phyloP scores from a whole-genome alignment of 1,284 basidiomycete genomes.

The Microbotryum violaceum region DNA sequence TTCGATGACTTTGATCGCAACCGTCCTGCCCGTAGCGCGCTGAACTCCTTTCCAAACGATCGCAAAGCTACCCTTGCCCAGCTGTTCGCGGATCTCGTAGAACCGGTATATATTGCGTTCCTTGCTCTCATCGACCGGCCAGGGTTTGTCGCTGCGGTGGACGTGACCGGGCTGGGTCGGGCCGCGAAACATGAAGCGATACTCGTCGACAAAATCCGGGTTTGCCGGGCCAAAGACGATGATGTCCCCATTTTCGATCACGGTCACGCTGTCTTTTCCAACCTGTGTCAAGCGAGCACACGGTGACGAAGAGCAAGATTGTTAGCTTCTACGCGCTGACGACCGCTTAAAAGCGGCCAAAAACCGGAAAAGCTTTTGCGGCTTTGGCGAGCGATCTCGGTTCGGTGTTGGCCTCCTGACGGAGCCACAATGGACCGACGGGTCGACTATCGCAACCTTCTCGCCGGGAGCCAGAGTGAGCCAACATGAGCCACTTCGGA shows the following conservation, averaged over 20 bases:
- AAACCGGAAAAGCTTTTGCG: neutral
- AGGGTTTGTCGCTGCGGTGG: constrained; percentile 1
- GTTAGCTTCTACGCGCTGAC: neutral
- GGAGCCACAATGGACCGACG: neutral
- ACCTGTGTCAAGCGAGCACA: constrained; percentile 11
- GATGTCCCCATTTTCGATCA: constrained; percentile 28
- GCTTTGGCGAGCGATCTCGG: neutral
- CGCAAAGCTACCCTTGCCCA: constrained; percentile 73
- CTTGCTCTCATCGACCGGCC: constrained; percentile 20
- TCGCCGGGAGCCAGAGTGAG: no score
- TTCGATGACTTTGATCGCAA: constrained; percentile 66
- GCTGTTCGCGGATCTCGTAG: constrained; percentile 35
- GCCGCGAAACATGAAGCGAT: constrained; percentile 27
- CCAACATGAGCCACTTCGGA: no score
- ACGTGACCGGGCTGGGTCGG: neutral
- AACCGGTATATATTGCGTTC: constrained; percentile 25
- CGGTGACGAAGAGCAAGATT: no score
- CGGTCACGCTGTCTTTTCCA: constrained; percentile 29
- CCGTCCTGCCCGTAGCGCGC: constrained; percentile 54
- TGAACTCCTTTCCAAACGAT: constrained; percentile 64
- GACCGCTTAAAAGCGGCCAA: neutral
- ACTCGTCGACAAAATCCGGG: constrained; percentile 18
- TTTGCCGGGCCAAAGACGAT: constrained; percentile 30
- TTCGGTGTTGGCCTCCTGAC: neutral
- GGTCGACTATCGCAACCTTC: neutral